phyloP scores from a whole-genome alignment of 2,329 filamentous ascomycete genomes.

The Biscogniauxia marginata region DNA sequence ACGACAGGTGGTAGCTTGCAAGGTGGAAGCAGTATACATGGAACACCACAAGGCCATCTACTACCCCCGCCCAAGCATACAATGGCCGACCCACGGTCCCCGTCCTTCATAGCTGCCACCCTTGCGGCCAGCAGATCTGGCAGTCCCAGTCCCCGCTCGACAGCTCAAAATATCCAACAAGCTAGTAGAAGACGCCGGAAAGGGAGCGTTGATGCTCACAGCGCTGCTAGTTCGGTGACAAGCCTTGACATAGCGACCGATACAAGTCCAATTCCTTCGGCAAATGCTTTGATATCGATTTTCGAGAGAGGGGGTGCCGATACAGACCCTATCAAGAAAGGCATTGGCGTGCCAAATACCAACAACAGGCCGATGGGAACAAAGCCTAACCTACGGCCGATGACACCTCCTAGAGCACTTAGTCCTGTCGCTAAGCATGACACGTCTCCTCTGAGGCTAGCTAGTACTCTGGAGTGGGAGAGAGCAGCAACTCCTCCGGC shows the following conservation, averaged over 20 bases:
- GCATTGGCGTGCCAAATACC: slow-evolving; percentile 24
- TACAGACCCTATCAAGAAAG: slow-evolving; percentile 29
- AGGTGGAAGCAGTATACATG: slow-evolving; percentile 15
- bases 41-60: slow-evolving; percentile 11
- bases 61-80: slow-evolving; percentile 18
- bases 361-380: slow-evolving; percentile 32
- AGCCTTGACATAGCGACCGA: slow-evolving; percentile 44
- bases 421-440: slow-evolving; percentile 26
- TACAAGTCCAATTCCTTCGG: slow-evolving; percentile 58
- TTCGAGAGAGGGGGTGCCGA: slow-evolving; percentile 55
- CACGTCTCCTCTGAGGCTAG: slow-evolving; percentile 23
- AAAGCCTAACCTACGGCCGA: slow-evolving; percentile 25
- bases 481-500: slow-evolving; percentile 18
- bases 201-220: slow-evolving; percentile 31
- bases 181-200: slow-evolving; percentile 20
- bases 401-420: slow-evolving; percentile 33
- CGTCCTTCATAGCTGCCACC: slow-evolving; percentile 61
- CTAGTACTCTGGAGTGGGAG: slow-evolving; percentile 20
- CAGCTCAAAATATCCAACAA: slow-evolving; percentile 22
- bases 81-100: slow-evolving; percentile 45
- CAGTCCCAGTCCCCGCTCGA: slow-evolving; percentile 47
- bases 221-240: slow-evolving; percentile 28
- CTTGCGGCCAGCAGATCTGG: slow-evolving; percentile 61
- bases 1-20: slow-evolving; percentile 38
- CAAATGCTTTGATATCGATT: slow-evolving; percentile 64